A percentile compares a stretch with the other conserved stretches of the same genome.
Conservation (phyloP, 1,284 basidiomycete species). For the Cerioporus squamosus region DNA sequence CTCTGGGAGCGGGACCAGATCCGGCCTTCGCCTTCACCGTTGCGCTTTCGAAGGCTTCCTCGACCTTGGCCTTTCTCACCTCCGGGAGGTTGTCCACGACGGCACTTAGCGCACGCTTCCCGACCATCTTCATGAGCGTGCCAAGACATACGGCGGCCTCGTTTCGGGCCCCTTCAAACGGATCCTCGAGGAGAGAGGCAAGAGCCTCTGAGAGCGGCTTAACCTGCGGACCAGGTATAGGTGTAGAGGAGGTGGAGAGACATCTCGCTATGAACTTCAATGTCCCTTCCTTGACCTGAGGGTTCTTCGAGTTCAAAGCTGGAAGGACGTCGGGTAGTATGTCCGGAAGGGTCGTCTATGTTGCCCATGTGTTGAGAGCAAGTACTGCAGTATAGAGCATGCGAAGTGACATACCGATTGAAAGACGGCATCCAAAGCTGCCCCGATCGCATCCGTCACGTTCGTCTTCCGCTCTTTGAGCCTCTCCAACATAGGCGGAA, state of each 20-base stretch:
- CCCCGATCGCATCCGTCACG: slow-evolving; percentile 89
- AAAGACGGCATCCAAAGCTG: slow-evolving; percentile 91
- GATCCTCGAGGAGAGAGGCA: slow-evolving; percentile 82
- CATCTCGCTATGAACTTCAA: slow-evolving; percentile 88
- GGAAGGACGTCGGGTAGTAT: slow-evolving; percentile 85
- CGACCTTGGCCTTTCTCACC: slow-evolving; percentile 91
- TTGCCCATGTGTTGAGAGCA: slow-evolving; percentile 27
- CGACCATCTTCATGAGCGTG: slow-evolving; percentile 96
- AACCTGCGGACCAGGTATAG: slow-evolving; percentile 77
- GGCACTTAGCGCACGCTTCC: slow-evolving; percentile 90
- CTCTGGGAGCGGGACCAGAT: slow-evolving; percentile 50
- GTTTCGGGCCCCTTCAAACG: slow-evolving; percentile 89
- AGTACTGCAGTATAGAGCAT: not conserved
- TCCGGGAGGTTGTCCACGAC: slow-evolving; percentile 89
- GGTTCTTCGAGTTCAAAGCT: slow-evolving; percentile 90
- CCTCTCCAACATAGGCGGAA: slow-evolving; percentile 86
- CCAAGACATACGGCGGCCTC: slow-evolving; percentile 91
- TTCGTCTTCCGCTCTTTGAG: slow-evolving; percentile 94
- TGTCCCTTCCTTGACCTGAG: slow-evolving; percentile 94
- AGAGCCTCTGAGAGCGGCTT: slow-evolving; percentile 87
- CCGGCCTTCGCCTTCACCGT: slow-evolving; percentile 85
- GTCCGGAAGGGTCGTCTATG: slow-evolving; percentile 81
- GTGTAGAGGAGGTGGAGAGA: slow-evolving; percentile 70
- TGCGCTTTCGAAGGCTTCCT: slow-evolving; percentile 90
- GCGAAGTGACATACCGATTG: slow-evolving; percentile 62